Base-by-base conservation (phyloP, 306 rosid species). In the Pachyrhizus erosus region DNA sequence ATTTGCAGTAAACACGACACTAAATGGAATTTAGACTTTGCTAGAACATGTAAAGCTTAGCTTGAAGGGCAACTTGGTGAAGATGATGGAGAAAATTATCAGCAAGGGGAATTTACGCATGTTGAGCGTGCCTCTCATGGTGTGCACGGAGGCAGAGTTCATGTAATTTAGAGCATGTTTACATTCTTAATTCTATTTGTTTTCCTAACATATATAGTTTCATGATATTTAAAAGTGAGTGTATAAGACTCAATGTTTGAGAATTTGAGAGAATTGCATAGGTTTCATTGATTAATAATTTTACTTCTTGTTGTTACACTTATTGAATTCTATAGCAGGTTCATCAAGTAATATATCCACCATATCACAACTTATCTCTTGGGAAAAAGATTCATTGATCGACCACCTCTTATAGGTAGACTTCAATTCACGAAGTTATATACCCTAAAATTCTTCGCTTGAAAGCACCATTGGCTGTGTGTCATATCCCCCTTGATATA, bases 351-450 rank as follows among this genome's bases (percentile, higher is more conserved):
- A 42, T 14, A 33, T 51, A 20, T 43, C 20, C 8, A 37, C 39
- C 39, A 34, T 34, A 34, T 34, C 39, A 34, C 5, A 34, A 34
- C 39, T 34, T 34, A 4, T 34, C 39, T 34, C 6, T 42, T 0
- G 20, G 24, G 20, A 60, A 29, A 76, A 61, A 71, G 72, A 37
- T 29, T 29, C 11, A 61, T 62, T 27, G 33, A 27, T 60, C 18
- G 7, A 61, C 27, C 20, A 60, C 11, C 11, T 76, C 57, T 76
- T 43, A 1, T 42, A 5, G 40, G 80, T 24, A 76, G 27, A 60
- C 13, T 76, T 60, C 80, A 17, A 23, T 76, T 67, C 15, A 55
- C 46, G 54, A 75, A 55, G 70, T 45, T 60, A 42, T 5, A 51
- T 6, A 51, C 8, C 73, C 48, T 49, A 79, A 37, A 5, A 67